Evolutionary conservation across 352 stramenopile genomes (phyloP).

Genomic region (Phytophthora tubulina): DNA sequence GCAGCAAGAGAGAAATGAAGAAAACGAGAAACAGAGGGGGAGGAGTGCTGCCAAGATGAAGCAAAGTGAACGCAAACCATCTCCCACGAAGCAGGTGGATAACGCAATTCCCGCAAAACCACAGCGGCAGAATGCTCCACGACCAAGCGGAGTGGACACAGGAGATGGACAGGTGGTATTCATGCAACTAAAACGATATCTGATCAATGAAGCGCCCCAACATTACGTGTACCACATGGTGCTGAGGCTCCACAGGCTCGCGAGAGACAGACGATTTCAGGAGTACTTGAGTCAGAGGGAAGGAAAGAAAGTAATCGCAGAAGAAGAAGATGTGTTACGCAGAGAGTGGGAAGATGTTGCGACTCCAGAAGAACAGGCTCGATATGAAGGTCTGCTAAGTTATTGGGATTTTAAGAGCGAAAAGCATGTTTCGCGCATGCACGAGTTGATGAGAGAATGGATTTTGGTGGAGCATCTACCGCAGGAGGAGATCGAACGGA

Average conservation of each 20-base stretch:
- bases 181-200: neutral
- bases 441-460: neutral
- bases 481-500: no score
- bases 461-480: neutral
- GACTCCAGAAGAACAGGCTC: neutral
- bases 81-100: neutral
- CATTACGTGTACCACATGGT: neutral
- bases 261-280: neutral
- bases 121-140: neutral
- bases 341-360: neutral
- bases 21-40: no score
- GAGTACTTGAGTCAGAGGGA: neutral
- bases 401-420: neutral
- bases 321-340: neutral
- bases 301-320: neutral
- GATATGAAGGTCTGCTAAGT: neutral
- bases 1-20: no score
- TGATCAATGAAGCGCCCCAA: neutral
- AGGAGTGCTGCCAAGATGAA: no score
- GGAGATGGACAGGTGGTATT: neutral
- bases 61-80: neutral
- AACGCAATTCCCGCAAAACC: no score
- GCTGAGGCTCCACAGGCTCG: neutral
- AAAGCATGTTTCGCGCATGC: neutral
- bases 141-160: neutral